Evolutionary conservation across 192 early-diverging fungal species (phyloP).

Genomic region (Coemansia sp.): DNA sequence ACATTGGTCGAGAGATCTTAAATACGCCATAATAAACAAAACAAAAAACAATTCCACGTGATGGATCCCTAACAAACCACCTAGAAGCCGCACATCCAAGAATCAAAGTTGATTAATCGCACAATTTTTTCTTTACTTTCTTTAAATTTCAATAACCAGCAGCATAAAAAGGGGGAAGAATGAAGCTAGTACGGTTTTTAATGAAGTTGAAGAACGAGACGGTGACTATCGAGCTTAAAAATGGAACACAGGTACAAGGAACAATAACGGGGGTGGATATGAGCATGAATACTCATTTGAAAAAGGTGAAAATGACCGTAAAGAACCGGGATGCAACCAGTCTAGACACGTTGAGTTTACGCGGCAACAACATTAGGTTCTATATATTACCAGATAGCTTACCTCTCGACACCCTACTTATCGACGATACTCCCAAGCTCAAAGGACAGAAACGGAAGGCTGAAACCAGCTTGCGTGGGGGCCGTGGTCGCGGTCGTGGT

Average conservation of each 20-base stretch:
- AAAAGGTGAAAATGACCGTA: conserved; percentile 97
- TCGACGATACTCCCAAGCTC: conserved; percentile 92
- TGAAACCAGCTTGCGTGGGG: conserved; percentile 18
- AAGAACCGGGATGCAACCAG: conserved; percentile 85
- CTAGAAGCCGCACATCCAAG: neutral
- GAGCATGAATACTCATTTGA: conserved; percentile 99
- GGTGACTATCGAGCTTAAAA: conserved; percentile 98
- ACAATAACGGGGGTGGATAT: conserved; percentile 96
- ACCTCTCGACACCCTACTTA: conserved; percentile 91
- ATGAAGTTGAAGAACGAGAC: conserved; percentile 98
- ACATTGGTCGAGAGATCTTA: conserved; percentile 43
- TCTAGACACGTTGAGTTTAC: conserved; percentile 89
- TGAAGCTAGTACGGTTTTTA: conserved; percentile 75
- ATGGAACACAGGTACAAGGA: conserved; percentile 95
- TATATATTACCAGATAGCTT: conserved; percentile 94
- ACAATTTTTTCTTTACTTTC: too few relatives aligned
- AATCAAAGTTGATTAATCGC: too few relatives aligned
- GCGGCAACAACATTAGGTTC: conserved; percentile 94
- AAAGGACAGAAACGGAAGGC: conserved; percentile 84
- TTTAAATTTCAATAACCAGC: too few relatives aligned
- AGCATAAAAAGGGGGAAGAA: neutral
- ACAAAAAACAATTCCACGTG: conserved; percentile 18
- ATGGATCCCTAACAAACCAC: conserved; percentile 4
- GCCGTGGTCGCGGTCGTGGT: conserved; percentile 66
- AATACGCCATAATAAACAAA: conserved; percentile 24